These are phyloP conservation scores for Colletotrichum sp. DNA, from an alignment of 2,329 filamentous ascomycete genomes.

Conservation along the genomic window DNA sequence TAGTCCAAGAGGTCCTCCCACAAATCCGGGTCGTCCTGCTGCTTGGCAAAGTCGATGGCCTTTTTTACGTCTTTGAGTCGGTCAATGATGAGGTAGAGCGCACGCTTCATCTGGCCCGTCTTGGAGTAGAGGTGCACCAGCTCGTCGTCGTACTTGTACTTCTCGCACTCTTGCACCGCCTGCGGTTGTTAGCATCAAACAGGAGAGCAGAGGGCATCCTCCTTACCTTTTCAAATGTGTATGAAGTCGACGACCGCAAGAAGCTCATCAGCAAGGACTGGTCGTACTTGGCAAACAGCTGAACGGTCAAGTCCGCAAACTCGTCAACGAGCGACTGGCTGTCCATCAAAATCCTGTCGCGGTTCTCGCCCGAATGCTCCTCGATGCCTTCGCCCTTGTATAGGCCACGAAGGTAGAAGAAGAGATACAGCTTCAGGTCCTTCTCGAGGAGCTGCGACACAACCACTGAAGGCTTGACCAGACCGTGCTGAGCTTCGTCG, in stretches of 20 bases:
- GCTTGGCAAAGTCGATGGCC: slow-evolving; percentile 93
- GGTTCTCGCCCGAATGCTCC: slow-evolving; percentile 57
- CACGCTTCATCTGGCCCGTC: slow-evolving; percentile 91
- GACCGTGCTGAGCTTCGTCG: slow-evolving; percentile 87
- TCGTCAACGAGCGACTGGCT: slow-evolving; percentile 77
- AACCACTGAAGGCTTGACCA: slow-evolving; percentile 79
- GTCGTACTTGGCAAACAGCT: slow-evolving; percentile 86
- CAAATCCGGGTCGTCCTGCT: slow-evolving; percentile 87
- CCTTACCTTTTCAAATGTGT: slow-evolving; percentile 78
- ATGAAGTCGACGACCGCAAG: slow-evolving; percentile 81
- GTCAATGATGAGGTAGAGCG: slow-evolving; percentile 91
- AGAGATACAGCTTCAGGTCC: slow-evolving; percentile 77
- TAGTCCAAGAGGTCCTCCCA: slow-evolving; percentile 96
- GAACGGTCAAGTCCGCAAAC: slow-evolving; percentile 86
- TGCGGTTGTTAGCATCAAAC: slow-evolving; percentile 26
- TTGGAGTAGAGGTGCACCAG: slow-evolving; percentile 96
- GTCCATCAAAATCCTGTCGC: slow-evolving; percentile 62
- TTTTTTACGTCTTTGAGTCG: slow-evolving; percentile 90
- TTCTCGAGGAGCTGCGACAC: slow-evolving; percentile 77
- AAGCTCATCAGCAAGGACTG: slow-evolving; percentile 84
- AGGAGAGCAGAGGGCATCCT: background rate
- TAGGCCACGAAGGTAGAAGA: slow-evolving; percentile 87
- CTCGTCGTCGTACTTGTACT: slow-evolving; percentile 82
- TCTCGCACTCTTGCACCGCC: slow-evolving; percentile 81
- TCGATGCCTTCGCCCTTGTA: slow-evolving; percentile 78